These are phyloP conservation scores for Elsinoe necatrix DNA, from an alignment of 2,329 filamentous ascomycete genomes.

Conservation along the genomic window DNA sequence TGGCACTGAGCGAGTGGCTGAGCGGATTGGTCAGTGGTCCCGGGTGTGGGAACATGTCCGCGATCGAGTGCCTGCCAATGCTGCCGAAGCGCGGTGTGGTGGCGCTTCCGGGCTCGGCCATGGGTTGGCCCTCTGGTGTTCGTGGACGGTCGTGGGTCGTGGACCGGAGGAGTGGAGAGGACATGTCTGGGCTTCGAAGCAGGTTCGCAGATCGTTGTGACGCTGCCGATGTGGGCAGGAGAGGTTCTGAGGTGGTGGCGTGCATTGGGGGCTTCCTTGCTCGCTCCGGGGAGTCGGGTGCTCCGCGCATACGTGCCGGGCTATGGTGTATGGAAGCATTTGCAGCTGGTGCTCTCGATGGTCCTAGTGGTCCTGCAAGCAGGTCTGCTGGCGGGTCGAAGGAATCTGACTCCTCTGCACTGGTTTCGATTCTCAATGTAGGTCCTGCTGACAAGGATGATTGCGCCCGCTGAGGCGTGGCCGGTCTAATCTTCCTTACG, in stretches of 20 bases:
- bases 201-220: conserved; percentile 21
- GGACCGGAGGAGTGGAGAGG: conserved; percentile 16
- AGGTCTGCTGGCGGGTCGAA: conserved; percentile 14
- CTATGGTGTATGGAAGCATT: conserved; percentile 26
- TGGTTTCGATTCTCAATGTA: conserved; percentile 21
- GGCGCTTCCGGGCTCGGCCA: conserved; percentile 21
- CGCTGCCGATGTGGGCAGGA: conserved; percentile 23
- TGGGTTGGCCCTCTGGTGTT: conserved; percentile 6
- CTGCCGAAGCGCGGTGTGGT: conserved; percentile 23
- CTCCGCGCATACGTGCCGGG: conserved; percentile 21
- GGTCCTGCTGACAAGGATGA: conserved; percentile 19
- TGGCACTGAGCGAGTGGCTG: conserved; percentile 51
- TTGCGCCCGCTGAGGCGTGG: not conserved
- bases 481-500: not conserved
- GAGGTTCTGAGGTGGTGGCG: conserved; percentile 30
- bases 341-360: conserved; percentile 20
- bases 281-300: conserved; percentile 18
- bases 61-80: conserved; percentile 41
- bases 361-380: conserved; percentile 10
- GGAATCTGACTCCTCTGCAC: not conserved
- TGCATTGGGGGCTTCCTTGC: conserved; percentile 25
- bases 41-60: conserved; percentile 46
- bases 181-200: conserved; percentile 14
- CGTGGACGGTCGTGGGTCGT: conserved; percentile 23
- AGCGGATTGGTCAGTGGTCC: conserved; percentile 53